A percentile compares a stretch with the other conserved stretches of the same genome.
These are phyloP conservation scores for Boletus fagicola DNA, from an alignment of 768 basidiomycete species.

Conservation along the genomic window DNA sequence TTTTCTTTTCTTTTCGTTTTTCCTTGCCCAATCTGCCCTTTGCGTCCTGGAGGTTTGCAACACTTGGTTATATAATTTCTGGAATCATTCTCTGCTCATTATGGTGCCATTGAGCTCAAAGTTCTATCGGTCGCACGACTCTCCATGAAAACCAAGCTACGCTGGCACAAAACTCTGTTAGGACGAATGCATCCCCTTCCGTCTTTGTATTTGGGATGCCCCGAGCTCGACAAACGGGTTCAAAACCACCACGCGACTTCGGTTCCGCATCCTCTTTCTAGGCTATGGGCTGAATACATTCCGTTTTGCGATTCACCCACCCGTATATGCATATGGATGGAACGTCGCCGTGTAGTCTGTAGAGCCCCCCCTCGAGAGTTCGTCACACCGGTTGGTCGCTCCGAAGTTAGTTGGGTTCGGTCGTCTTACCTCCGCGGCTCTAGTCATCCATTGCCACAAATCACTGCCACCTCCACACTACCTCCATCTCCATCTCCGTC, in stretches of 20 bases:
- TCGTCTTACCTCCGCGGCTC: conserved; percentile 5
- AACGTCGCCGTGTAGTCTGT: not conserved
- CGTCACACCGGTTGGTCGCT: not conserved
- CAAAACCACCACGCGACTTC: not conserved
- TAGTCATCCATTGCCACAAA: not conserved
- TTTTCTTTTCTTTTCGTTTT: too few species aligned
- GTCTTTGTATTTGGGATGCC: not conserved
- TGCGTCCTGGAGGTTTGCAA: too few species aligned
- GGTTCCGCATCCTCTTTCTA: not conserved
- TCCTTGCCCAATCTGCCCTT: too few species aligned
- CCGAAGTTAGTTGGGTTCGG: not conserved
- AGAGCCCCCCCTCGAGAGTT: not conserved
- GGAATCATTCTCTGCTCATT: too few species aligned
- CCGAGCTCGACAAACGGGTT: not conserved
- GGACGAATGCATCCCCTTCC: too few species aligned
- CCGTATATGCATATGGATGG: too few species aligned
- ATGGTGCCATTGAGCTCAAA: too few species aligned
- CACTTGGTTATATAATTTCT: too few species aligned
- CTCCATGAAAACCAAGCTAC: too few species aligned
- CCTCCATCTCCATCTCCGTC: not conserved
- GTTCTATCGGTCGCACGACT: too few species aligned
- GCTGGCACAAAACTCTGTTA: too few species aligned
- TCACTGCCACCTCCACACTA: conserved; percentile 4
- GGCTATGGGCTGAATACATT: not conserved
- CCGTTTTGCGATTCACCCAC: not conserved